phyloP scores from a whole-genome alignment of 2,329 filamentous ascomycete species.

The Botrytis pseudocinerea region DNA sequence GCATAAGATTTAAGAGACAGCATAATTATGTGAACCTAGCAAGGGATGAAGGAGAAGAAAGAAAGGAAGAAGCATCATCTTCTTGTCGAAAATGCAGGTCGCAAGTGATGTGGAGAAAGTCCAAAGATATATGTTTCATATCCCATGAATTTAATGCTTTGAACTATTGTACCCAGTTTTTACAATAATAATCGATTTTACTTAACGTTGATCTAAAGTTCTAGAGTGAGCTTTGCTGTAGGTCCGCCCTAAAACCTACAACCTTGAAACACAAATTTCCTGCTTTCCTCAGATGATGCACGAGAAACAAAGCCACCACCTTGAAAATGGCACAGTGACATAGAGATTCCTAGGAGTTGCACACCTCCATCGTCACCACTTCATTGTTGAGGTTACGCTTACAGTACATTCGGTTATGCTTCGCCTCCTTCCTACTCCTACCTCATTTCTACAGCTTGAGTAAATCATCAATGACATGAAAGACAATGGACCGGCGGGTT shows the following conservation, averaged over 20 bases:
- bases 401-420: slow-evolving; percentile 12
- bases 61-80: slow-evolving; percentile 8
- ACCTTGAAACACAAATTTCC: slow-evolving; percentile 22
- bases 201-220: slow-evolving; percentile 21
- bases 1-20: slow-evolving; percentile 6
- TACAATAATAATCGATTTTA: not conserved
- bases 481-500: not conserved
- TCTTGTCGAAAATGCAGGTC: not conserved
- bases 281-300: slow-evolving; percentile 17
- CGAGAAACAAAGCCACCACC: not conserved
- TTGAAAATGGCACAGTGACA: slow-evolving; percentile 1
- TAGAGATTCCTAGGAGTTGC: not conserved
- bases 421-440: slow-evolving; percentile 15
- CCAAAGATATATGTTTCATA: slow-evolving; percentile 10
- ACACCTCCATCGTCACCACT: not conserved
- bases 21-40: slow-evolving; percentile 16
- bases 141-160: not conserved
- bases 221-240: slow-evolving; percentile 12
- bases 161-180: slow-evolving; percentile 11
- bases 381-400: not conserved
- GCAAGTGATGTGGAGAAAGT: not conserved
- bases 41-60: not conserved
- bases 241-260: not conserved
- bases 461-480: not conserved
- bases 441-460: not conserved